phyloP scores from a whole-genome alignment of 768 basidiomycete species.

The Cystobasidiopsis lactophilus region DNA sequence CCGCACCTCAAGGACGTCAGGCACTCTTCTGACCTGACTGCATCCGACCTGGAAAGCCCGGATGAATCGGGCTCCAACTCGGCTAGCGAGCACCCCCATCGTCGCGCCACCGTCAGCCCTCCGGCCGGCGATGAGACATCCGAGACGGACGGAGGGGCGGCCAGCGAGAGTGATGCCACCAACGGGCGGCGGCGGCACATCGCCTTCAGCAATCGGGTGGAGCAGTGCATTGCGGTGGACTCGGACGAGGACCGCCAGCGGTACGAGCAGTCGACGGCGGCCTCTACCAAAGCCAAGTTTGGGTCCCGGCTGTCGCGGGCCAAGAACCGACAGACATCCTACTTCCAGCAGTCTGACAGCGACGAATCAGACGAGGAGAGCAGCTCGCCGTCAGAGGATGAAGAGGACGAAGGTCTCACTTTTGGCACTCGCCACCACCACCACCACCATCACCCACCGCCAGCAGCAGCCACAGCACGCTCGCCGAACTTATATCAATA shows the following conservation, averaged over 20 bases:
- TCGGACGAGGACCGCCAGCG: conserved; percentile 21
- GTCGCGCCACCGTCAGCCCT: neutral
- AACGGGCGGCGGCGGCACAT: conserved; percentile 42
- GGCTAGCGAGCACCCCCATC: neutral
- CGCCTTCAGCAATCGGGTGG: conserved; percentile 92
- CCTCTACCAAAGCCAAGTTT: too few relatives aligned
- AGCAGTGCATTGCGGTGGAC: conserved; percentile 55
- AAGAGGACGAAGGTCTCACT: conserved; percentile 3
- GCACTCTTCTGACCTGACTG: neutral
- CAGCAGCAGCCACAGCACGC: too few relatives aligned
- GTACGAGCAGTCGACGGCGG: neutral
- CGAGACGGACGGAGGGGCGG: neutral
- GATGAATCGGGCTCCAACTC: neutral
- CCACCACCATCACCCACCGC: too few relatives aligned
- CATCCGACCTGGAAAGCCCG: too few relatives aligned
- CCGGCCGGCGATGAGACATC: conserved; percentile 6
- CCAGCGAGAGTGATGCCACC: neutral
- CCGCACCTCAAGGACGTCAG: neutral
- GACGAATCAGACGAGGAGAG: too few relatives aligned
- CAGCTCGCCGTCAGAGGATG: neutral
- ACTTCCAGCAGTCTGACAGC: too few relatives aligned
- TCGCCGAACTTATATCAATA: too few relatives aligned
- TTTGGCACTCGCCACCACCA: too few relatives aligned
- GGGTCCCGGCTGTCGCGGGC: too few relatives aligned
- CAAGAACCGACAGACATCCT: too few relatives aligned